Evolutionary conservation across 179 eudicot genomes (phyloP), one percentile per base, ranked within the genome.

Genomic region (Spinacia oleracea): DNA sequence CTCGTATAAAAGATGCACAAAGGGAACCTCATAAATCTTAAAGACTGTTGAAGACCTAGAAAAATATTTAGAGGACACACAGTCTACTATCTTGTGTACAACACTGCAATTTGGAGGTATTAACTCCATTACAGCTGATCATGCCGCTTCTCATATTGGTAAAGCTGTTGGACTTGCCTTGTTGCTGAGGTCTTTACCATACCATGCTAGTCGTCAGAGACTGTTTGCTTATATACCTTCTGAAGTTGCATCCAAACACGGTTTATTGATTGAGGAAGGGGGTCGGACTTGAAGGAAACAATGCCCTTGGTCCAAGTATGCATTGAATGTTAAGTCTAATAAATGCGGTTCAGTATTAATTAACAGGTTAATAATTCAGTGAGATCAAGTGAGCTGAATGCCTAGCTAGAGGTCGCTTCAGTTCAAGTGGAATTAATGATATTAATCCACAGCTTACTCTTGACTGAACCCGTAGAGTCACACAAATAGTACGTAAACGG

Each of bases 101-200:
- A 88, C 97, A 1, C 90, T 95, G 73, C 98, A 93, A 82, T 86
- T 95, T 40, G 97, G 95, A 9, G 97, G 97, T 40, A 87, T 95
- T 62, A 81, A 75, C 43, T 95, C 98, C 56, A 89, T 97, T 1
- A 87, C 86, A 58, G 97, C 95, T 58, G 97, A 95, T 84, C 98
- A 95, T 85, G 98, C 97, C 16, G 97, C 97, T 18, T 95, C 97
- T 38, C 98, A 95, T 83, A 85, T 93, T 50, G 97, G 98, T 51
- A 95, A 95, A 85, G 98, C 98, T 56, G 84, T 93, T 35, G 98
- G 98, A 51, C 87, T 95, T 45, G 88, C 88, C 20, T 84, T 95
- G 88, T 87, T 93, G 51, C 85, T 95, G 18, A 95, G 82, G 73
- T 70, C 73, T 15, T 81, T 91, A 64, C 98, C 98, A 3, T 95